Conservation (phyloP, 176 grass and related monocot genomes). For the Themeda triandra region DNA sequence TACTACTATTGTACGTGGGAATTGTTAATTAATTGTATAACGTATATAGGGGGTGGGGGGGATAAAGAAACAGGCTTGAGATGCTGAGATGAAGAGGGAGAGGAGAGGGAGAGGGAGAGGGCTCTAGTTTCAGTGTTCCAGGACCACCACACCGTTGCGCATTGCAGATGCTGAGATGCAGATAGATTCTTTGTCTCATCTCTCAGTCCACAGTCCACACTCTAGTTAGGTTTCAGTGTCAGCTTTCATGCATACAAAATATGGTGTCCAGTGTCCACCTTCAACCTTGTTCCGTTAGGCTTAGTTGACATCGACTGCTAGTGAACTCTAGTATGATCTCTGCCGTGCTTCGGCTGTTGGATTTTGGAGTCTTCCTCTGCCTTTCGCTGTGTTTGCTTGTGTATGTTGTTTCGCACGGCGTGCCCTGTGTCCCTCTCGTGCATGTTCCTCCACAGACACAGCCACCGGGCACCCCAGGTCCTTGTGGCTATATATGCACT, state of each 20-base stretch:
- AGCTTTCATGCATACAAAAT: neutral
- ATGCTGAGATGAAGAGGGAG: too few relatives aligned
- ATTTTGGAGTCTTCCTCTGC: neutral
- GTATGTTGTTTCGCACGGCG: neutral
- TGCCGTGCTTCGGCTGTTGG: neutral
- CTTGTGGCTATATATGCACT: too few relatives aligned
- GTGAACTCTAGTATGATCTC: neutral
- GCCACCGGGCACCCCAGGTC: too few relatives aligned
- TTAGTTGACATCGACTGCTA: neutral
- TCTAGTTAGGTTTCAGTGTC: neutral
- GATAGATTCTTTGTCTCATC: constrained; percentile 18
- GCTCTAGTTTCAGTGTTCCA: constrained; percentile 10
- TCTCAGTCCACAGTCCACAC: neutral
- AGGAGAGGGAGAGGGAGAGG: too few relatives aligned
- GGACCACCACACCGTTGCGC: constrained; percentile 12
- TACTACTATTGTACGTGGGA: neutral
- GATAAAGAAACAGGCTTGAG: neutral
- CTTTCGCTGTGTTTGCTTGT: neutral
- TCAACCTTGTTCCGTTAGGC: constrained; percentile 29
- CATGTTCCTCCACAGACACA: too few relatives aligned
- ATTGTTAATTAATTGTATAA: neutral
- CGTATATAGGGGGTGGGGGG: too few relatives aligned
- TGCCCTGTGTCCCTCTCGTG: neutral
- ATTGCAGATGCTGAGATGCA: too few relatives aligned
- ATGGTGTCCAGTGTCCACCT: neutral